Conservation (phyloP, 2,329 filamentous ascomycete species). For the Fusarium domesticum region DNA sequence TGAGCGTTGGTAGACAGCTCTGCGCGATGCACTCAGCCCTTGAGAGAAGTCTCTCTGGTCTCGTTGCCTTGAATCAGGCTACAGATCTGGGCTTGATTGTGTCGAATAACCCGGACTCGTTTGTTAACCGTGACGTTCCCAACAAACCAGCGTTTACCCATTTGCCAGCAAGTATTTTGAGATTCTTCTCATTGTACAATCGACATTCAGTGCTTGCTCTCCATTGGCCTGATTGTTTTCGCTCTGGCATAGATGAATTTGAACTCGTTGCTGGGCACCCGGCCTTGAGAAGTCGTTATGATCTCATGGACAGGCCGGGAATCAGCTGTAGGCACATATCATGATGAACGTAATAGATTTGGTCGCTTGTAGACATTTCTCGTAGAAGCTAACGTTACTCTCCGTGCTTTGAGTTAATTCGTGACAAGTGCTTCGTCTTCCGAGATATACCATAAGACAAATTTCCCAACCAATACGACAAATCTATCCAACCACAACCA, state of each 20-base stretch:
- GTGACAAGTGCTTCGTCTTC: too few species aligned
- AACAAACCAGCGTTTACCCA: not conserved
- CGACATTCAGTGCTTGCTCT: conserved; percentile 47
- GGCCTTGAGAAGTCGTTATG: conserved; percentile 55
- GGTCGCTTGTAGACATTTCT: not conserved
- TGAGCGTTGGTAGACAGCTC: not conserved
- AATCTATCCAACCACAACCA: too few species aligned
- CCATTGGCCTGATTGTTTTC: conserved; percentile 53
- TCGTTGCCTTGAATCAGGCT: too few species aligned
- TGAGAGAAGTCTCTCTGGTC: too few species aligned
- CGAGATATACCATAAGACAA: too few species aligned
- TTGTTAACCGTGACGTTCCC: too few species aligned
- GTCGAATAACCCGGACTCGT: too few species aligned
- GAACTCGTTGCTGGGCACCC: conserved; percentile 56
- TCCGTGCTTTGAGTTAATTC: too few species aligned
- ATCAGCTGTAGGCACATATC: conserved; percentile 58
- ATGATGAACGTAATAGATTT: not conserved
- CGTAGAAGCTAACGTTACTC: too few species aligned
- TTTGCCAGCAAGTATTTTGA: conserved; percentile 38
- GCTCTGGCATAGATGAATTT: conserved; percentile 52
- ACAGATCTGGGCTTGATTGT: too few species aligned
- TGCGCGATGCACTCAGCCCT: not conserved
- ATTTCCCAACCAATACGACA: too few species aligned
- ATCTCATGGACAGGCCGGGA: conserved; percentile 52
- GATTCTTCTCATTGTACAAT: conserved; percentile 38